Conservation (phyloP, 192 early-diverging fungal genomes). For the Pilaira anomala region DNA sequence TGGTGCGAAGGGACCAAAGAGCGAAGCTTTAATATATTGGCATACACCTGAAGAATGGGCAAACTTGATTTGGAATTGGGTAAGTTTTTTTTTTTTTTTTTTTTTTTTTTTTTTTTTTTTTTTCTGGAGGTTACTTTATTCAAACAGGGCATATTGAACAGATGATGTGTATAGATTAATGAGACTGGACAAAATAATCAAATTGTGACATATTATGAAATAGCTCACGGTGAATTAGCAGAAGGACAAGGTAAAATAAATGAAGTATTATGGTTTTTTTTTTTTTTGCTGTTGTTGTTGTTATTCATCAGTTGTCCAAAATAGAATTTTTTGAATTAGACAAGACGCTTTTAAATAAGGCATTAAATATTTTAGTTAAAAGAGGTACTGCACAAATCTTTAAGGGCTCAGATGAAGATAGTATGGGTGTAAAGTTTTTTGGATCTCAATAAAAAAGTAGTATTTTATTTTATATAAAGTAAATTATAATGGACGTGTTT, state of each 20-base stretch:
- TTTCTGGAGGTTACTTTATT: no score
- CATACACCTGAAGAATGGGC: constrained; percentile 92
- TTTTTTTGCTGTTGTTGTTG: background rate
- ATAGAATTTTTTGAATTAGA: constrained; percentile 85
- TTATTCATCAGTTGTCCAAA: constrained; percentile 2
- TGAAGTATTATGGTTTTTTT: constrained; percentile 1
- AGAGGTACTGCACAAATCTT: constrained; percentile 83
- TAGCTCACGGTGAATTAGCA: constrained; percentile 80
- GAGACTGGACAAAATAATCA: constrained; percentile 72
- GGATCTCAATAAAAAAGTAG: constrained; percentile 4
- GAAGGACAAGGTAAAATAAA: constrained; percentile 64
- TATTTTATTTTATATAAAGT: background rate
- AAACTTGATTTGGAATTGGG: constrained; percentile 76
- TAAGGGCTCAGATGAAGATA: constrained; percentile 57
- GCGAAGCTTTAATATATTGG: constrained; percentile 76
- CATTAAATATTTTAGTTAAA: constrained; percentile 78
- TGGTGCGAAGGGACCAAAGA: constrained; percentile 43
- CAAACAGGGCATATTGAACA: background rate
- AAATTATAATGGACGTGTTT: constrained; percentile 58
- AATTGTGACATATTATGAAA: constrained; percentile 85
- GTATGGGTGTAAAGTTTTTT: constrained; percentile 89
- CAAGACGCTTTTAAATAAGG: constrained; percentile 63
- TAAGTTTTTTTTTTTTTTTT: constrained; percentile 35
- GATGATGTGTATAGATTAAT: constrained; percentile 48
- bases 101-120: background rate